Percentiles rank a stretch among this genome's conserved stretches.
Evolutionary conservation across 371 early-diverging fungal genomes (phyloP).

Genomic region (Mortierella sp.): DNA sequence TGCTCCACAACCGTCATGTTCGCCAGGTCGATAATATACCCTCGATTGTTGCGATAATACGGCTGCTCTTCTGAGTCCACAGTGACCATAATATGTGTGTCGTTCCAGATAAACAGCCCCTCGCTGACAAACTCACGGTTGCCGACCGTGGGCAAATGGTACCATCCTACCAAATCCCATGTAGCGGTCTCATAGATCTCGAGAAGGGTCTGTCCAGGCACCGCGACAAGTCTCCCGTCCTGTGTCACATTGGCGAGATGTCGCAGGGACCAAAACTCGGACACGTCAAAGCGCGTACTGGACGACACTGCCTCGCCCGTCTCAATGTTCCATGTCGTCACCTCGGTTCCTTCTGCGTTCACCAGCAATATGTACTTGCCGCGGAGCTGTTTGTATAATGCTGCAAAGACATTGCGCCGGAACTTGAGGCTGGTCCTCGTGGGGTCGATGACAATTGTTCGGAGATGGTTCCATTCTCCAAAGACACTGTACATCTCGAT

Average conservation of each 20-base stretch:
- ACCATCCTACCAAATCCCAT: conserved; percentile 2
- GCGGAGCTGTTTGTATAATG: background rate
- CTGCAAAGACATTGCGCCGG: background rate
- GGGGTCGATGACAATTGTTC: conserved; percentile 8
- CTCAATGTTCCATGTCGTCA: conserved; percentile 4
- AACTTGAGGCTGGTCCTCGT: background rate
- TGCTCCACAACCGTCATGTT: background rate
- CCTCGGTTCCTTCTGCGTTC: background rate
- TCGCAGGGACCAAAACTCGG: background rate
- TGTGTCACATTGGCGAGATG: background rate
- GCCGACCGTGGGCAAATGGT: background rate
- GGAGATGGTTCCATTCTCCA: background rate
- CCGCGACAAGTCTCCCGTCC: background rate
- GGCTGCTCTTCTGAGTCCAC: background rate
- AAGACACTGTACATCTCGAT: conserved; percentile 6
- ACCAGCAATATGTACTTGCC: conserved; percentile 1
- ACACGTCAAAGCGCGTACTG: background rate
- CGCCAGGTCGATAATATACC: background rate
- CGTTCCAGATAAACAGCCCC: background rate
- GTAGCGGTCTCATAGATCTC: background rate
- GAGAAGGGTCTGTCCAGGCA: background rate
- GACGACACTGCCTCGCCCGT: background rate
- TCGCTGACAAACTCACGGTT: background rate
- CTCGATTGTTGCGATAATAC: background rate
- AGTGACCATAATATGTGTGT: background rate